phyloP scores from a whole-genome alignment of 768 basidiomycete genomes.

The Boletus fagicola region DNA sequence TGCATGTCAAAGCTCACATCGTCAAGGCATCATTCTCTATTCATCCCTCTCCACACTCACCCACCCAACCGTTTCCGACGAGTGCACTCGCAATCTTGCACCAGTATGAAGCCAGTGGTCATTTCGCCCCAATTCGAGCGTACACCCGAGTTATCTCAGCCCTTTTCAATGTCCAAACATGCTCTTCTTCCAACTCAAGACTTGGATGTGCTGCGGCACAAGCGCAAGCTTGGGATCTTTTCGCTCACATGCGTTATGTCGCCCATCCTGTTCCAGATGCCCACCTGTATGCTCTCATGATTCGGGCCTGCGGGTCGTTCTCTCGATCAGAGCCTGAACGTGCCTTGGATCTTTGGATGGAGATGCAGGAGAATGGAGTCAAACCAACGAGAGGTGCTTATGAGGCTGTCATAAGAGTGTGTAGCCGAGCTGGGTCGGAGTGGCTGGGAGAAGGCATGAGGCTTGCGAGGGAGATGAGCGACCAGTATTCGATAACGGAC shows the following conservation, averaged over 20 bases:
- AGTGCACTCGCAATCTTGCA: constrained; percentile 69
- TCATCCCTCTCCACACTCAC: constrained; percentile 22
- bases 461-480: constrained; percentile 84
- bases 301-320: constrained; percentile 71
- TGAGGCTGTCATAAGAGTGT: constrained; percentile 79
- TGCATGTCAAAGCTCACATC: constrained; percentile 71
- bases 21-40: constrained; percentile 3
- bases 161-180: constrained; percentile 48
- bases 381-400: constrained; percentile 68
- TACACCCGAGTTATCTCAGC: constrained; percentile 69
- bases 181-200: constrained; percentile 19
- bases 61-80: constrained; percentile 47
- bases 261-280: constrained; percentile 81
- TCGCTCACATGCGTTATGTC: constrained; percentile 93
- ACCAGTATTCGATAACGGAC: constrained; percentile 46
- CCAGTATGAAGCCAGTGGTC: constrained; percentile 60
- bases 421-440: constrained; percentile 62
- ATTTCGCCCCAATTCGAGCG: constrained; percentile 66
- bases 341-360: constrained; percentile 89
- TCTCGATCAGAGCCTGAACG: constrained; percentile 78
- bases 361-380: constrained; percentile 80
- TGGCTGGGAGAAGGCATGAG: constrained; percentile 84
- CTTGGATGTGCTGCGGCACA: constrained; percentile 46
- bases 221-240: constrained; percentile 91
- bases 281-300: constrained; percentile 79